These are phyloP conservation scores for Rubia tinctorum DNA, from an alignment of 305 asterid species.

Conservation along the genomic window DNA sequence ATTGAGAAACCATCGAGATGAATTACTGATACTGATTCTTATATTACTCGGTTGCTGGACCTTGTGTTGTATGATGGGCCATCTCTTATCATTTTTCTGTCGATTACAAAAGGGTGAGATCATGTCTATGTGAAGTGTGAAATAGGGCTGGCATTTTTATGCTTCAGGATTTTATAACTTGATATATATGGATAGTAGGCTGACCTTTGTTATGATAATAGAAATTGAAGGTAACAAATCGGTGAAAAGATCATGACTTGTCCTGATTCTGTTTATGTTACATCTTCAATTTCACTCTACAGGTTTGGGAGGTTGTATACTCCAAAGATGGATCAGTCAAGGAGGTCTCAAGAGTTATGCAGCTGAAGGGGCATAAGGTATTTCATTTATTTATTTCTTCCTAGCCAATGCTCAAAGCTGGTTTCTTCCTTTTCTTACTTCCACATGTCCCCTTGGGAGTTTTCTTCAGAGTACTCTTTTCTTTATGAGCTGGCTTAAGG, in stretches of 20 bases:
- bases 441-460: neutral
- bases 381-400: slow-evolving; percentile 6
- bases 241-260: neutral
- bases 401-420: neutral
- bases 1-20: neutral
- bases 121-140: neutral
- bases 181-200: neutral
- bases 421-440: neutral
- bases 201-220: neutral
- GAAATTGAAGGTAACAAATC: neutral
- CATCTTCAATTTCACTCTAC: slow-evolving; percentile 17
- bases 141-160: neutral
- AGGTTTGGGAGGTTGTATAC: slow-evolving; percentile 98
- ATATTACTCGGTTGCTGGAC: neutral
- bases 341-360: slow-evolving; percentile 88
- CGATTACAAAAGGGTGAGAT: neutral
- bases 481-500: neutral
- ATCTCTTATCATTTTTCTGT: neutral
- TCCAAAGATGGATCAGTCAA: slow-evolving; percentile 94
- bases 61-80: neutral
- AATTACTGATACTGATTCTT: neutral
- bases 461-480: neutral
- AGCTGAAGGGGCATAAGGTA: slow-evolving; percentile 99
- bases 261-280: neutral
- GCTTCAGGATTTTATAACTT: neutral